These are phyloP conservation scores for Penicillium dipodomyicola DNA, from an alignment of 495 filamentous ascomycete species.

Conservation along the genomic window DNA sequence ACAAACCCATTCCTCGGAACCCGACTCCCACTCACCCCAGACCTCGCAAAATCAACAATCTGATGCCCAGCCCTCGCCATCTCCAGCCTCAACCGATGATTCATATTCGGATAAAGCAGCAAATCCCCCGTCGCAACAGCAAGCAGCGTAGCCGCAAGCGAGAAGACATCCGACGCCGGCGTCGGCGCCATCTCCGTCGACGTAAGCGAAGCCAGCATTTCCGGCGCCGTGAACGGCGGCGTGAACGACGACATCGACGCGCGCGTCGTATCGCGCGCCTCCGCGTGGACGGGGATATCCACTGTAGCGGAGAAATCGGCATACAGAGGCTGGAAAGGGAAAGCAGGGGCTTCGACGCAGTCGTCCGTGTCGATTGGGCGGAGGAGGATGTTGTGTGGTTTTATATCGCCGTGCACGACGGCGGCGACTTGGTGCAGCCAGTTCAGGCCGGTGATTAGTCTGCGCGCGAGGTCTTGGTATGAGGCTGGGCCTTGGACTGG, in stretches of 20 bases:
- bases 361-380: conserved; percentile 17
- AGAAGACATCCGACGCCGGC: conserved; percentile 42
- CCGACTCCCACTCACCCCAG: conserved; percentile 39
- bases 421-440: conserved; percentile 49
- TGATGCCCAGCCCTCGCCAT: conserved; percentile 51
- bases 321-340: conserved; percentile 47
- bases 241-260: conserved; percentile 50
- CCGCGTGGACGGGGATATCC: conserved; percentile 21
- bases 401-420: conserved; percentile 49
- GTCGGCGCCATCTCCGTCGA: conserved; percentile 21
- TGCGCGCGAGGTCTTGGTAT: conserved; percentile 47
- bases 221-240: conserved; percentile 58
- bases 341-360: conserved; percentile 13
- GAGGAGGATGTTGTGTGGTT: conserved; percentile 46
- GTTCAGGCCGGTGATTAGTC: conserved; percentile 48
- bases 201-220: conserved; percentile 41
- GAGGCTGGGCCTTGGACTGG: conserved; percentile 43
- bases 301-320: conserved; percentile 62
- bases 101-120: conserved; percentile 49
- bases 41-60: conserved; percentile 46
- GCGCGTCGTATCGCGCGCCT: conserved; percentile 18
- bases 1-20: conserved; percentile 46
- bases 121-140: conserved; percentile 53
- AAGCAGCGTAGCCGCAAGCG: conserved; percentile 56
- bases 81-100: conserved; percentile 40